Conservation (phyloP, 768 basidiomycete species). For the Sporobolomyces pararoseus region DNA sequence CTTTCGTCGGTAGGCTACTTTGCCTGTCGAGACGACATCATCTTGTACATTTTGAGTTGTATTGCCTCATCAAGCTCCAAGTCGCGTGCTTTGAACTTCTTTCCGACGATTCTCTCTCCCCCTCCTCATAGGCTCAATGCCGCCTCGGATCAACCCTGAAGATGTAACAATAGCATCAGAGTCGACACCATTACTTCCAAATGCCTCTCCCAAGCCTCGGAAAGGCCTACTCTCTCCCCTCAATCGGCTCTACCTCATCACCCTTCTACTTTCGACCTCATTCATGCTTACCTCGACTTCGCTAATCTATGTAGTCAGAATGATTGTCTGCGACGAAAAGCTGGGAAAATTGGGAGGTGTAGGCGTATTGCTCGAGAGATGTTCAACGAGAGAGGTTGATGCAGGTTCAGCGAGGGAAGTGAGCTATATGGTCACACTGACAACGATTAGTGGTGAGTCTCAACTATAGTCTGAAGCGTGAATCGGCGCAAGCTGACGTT, state of each 20-base stretch:
- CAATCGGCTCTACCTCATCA: slow-evolving; percentile 7
- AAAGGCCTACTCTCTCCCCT: background rate
- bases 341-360: slow-evolving; percentile 25
- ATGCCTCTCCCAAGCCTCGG: background rate
- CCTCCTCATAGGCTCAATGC: background rate
- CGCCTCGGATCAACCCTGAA: background rate
- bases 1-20: too few species aligned
- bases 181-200: background rate
- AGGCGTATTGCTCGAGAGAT: slow-evolving; percentile 42
- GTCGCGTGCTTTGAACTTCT: too few species aligned
- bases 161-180: background rate
- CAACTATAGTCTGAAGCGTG: background rate
- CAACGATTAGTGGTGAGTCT: slow-evolving; percentile 39
- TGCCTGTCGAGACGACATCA: too few species aligned
- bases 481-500: background rate
- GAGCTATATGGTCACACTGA: slow-evolving; percentile 45
- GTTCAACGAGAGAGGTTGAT: slow-evolving; percentile 44
- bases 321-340: slow-evolving; percentile 47
- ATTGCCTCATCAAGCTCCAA: too few species aligned
- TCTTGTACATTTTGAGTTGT: too few species aligned
- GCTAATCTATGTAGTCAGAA: slow-evolving; percentile 46
- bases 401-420: slow-evolving; percentile 41
- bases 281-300: slow-evolving; percentile 48
- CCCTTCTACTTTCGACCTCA: slow-evolving; percentile 25
- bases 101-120: background rate